Evolutionary conservation across 345 rosid species (phyloP), one percentile per base, ranked within the genome.

Genomic region (Camelina neglecta): DNA sequence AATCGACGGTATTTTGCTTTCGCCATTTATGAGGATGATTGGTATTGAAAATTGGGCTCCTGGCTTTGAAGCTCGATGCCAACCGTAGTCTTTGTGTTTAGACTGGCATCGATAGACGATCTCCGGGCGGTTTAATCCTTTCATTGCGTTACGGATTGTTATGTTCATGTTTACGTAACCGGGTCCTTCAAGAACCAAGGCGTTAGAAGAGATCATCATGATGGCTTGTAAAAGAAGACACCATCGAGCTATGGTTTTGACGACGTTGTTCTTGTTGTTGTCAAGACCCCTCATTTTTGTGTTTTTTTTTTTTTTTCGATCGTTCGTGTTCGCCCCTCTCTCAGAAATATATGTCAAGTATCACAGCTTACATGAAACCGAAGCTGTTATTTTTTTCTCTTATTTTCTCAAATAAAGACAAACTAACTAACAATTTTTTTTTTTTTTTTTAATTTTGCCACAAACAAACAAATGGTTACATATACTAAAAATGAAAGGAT

Each of bases 121-220:
- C 47, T 73, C 74, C 2, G 70, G 60, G 11, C 70, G 81, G 9
- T 6, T 12, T 26, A 78, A 8, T 8, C 78, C 78, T 3, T 58
- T 78, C 78, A 78, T 73, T 53, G 64, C 51, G 70, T 78, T 78
- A 5, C 81, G 74, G 35, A 78, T 78, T 45, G 81, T 78, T 67
- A 73, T 29, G 60, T 73, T 72, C 74, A 78, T 72, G 78, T 73
- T 73, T n/a, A 73, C 74, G 24, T 78, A 73, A 50, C 67, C 81
- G 0, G 65, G 65, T 69, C 70, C 75, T 51, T 54, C 9, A 20
- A 68, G 61, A 42, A 75, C 71, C 59, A 55, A 2, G 71, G 80
- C 48, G 7, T 15, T 76, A 2, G 65, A 69, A 31, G 60, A 54
- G 35, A 70, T 63, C 51, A 63, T 69, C 51, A 63, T 69, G 59